A percentile compares a stretch with the other conserved stretches of the same genome.
phyloP scores from a whole-genome alignment of 768 basidiomycete species.

The Lepiota subincarnata region DNA sequence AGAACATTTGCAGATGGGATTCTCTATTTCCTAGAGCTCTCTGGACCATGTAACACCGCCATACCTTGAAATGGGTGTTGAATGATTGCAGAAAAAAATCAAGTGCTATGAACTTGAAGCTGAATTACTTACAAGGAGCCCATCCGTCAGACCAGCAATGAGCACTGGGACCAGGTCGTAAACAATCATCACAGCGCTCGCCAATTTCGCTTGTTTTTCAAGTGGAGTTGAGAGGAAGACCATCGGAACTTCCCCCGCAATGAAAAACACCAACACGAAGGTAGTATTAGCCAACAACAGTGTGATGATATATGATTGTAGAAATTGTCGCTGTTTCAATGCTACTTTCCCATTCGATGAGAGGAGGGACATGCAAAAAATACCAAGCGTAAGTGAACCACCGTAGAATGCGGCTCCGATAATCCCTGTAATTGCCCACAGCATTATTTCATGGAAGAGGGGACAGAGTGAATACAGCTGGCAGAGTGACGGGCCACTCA shows the following conservation, averaged over 20 bases:
- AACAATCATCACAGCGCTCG: not conserved
- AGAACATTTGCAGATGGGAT: too few species aligned
- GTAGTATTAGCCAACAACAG: not conserved
- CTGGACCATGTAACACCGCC: conserved; percentile 1
- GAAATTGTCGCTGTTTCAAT: not conserved
- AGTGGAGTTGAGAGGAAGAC: not conserved
- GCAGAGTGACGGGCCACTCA: too few species aligned
- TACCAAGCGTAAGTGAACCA: not conserved
- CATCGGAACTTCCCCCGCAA: not conserved
- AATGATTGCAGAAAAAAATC: too few species aligned
- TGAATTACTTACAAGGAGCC: not conserved
- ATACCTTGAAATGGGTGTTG: not conserved
- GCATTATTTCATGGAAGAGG: too few species aligned
- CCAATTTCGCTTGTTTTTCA: not conserved
- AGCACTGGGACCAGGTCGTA: not conserved
- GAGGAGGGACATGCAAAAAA: not conserved
- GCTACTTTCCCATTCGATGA: not conserved
- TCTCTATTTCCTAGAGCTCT: not conserved
- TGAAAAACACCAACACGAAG: not conserved
- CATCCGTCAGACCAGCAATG: not conserved
- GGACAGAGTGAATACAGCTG: too few species aligned
- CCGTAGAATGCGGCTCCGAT: not conserved
- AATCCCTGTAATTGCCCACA: too few species aligned
- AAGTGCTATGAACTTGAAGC: not conserved
- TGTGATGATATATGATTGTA: not conserved